Evolutionary conservation across 345 rosid species (phyloP), one percentile per base, ranked within the genome.

Genomic region (Ricinus communis): DNA sequence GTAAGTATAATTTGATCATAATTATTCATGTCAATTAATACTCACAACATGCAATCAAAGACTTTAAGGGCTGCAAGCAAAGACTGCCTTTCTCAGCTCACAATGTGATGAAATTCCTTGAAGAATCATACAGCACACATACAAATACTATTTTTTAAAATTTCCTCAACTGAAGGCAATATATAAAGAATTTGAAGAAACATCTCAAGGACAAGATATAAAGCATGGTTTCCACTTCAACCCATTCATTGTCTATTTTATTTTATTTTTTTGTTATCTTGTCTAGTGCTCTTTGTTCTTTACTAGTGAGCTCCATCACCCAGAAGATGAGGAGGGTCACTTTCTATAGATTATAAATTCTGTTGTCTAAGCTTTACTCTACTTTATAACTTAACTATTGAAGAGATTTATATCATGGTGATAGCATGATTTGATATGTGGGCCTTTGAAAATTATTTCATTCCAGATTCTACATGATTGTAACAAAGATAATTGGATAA

Each of bases 361-460:
- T 69, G 79, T 64, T 51, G 65, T 52, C 56, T 60, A 60, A 61
- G 67, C 67, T 59, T 38, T 52, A 31, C 51, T 66, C 68, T 3
- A 56, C 55, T 68, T 47, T 15, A 31, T 28, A 24, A 72, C 27
- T 31, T 61, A 57, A 60, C 51, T 51, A 45, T 64, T 57, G 31
- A 66, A 53, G 46, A 36, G 30, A 38, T 62, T 66, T 46, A 68
- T 67, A 49, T 24, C 21, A 65, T 65, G 67, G 67, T 18, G 72
- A 73, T 64, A 68, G 56, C 70, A 65, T 78, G 71, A 69, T 75
- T 75, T 65, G 76, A 72, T 65, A 31, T 49, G 82, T 75, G 85
- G 85, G 76, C 77, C 85, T 74, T 5, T 55, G n/a, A 24, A 45
- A 54, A 64, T 46, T 65, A 68, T 55, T 52, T 49, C 72, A 69